Conservation (phyloP, 2,329 filamentous ascomycete genomes). For the Epichloe gansuensis region DNA sequence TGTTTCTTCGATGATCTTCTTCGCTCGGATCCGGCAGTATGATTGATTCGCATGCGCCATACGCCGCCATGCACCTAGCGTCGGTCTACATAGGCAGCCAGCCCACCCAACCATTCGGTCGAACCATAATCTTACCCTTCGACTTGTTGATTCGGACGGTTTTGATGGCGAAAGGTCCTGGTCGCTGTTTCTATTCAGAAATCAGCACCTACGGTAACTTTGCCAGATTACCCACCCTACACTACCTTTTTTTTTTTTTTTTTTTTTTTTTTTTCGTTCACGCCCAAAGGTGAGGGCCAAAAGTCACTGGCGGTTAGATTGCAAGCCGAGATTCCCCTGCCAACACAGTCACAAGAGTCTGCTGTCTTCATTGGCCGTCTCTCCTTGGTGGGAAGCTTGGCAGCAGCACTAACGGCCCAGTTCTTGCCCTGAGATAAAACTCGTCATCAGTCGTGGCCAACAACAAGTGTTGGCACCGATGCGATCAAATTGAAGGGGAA, state of each 20-base stretch:
- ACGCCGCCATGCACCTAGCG: not conserved
- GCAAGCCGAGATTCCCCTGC: not conserved
- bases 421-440: no score
- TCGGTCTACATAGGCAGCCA: not conserved
- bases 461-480: no score
- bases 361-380: not conserved
- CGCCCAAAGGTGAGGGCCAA: not conserved
- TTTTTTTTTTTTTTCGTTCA: accelerated
- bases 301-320: not conserved
- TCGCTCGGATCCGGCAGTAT: slow-evolving; percentile 1
- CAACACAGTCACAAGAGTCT: not conserved
- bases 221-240: not conserved
- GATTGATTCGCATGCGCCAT: slow-evolving; percentile 5
- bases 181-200: not conserved
- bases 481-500: no score
- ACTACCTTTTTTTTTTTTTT: not conserved
- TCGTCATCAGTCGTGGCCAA: no score
- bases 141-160: not conserved
- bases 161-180: not conserved
- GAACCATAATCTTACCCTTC: not conserved
- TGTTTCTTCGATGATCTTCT: not conserved
- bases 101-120: not conserved
- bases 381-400: no score
- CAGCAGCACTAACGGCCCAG: no score
- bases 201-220: not conserved